Evolutionary conservation across 2,329 filamentous ascomycete species (phyloP).

Genomic region (Elsinoe ampelina): DNA sequence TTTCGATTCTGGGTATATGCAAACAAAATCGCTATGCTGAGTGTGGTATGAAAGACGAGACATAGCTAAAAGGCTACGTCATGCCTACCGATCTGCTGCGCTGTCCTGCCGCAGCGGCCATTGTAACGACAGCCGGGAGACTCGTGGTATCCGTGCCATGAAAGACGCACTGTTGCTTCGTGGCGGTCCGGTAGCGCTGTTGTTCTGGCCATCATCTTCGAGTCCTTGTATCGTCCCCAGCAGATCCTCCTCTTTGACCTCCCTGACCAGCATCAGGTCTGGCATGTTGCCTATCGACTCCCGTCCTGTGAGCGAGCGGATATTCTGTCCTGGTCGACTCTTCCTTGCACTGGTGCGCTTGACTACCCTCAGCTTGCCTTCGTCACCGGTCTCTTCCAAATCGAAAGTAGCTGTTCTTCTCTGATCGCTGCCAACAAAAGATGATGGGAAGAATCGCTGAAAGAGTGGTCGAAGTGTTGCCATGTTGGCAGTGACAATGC

Average conservation of each 20-base stretch:
- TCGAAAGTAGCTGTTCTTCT: not conserved
- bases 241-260: not conserved
- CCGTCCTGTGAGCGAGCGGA: not conserved
- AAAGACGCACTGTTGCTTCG: not conserved
- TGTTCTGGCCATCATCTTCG: not conserved
- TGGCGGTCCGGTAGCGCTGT: not conserved
- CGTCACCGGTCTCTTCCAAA: not conserved
- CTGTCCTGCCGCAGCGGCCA: not conserved
- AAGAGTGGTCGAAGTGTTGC: slow-evolving; percentile 27
- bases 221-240: not conserved
- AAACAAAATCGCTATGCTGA: not conserved
- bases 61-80: not conserved
- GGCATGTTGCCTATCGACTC: not conserved
- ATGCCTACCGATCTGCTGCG: not conserved
- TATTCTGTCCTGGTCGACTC: not conserved
- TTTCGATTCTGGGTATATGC: not conserved
- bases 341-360: not conserved
- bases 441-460: slow-evolving; percentile 18
- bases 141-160: not conserved
- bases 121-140: not conserved
- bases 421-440: not conserved
- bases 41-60: not conserved
- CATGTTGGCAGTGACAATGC: slow-evolving; percentile 25
- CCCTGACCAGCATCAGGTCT: not conserved
- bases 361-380: not conserved